phyloP scores from a whole-genome alignment of 1,284 basidiomycete species.

The Trichosporon inkin region DNA sequence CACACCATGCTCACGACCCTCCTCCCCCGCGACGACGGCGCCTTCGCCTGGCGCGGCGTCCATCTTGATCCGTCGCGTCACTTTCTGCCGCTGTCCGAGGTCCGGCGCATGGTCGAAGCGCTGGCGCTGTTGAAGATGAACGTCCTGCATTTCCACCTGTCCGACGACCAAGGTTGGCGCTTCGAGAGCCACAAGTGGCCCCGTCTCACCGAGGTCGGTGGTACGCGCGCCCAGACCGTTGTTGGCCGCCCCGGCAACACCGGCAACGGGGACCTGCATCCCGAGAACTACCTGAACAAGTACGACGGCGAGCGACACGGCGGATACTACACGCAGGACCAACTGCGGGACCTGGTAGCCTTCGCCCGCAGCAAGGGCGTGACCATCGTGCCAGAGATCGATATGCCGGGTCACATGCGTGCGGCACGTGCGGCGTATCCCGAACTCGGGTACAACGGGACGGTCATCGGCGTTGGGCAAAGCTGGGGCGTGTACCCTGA shows the following conservation, averaged over 20 bases:
- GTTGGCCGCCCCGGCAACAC: conserved; percentile 17
- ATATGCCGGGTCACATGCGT: conserved; percentile 27
- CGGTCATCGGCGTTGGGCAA: background rate
- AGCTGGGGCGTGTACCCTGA: conserved; percentile 25
- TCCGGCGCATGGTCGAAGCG: conserved; percentile 16
- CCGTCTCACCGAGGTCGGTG: conserved; percentile 15
- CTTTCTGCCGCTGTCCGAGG: conserved; percentile 16
- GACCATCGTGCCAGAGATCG: conserved; percentile 24
- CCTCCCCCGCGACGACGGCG: conserved; percentile 16
- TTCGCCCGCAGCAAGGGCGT: conserved; percentile 18
- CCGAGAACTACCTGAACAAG: conserved; percentile 19
- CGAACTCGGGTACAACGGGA: conserved; percentile 23
- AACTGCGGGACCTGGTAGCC: conserved; percentile 17
- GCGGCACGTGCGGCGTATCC: conserved; percentile 26
- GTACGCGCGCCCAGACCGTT: conserved; percentile 14
- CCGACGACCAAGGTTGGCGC: conserved; percentile 27
- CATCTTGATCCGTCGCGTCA: conserved; percentile 20
- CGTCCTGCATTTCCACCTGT: conserved; percentile 24
- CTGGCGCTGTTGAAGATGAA: conserved; percentile 21
- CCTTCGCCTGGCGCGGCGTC: conserved; percentile 21
- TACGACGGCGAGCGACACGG: conserved; percentile 21
- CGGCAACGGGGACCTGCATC: conserved; percentile 17
- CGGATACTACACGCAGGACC: conserved; percentile 23
- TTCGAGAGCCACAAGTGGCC: conserved; percentile 26
- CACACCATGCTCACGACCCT: background rate